These are phyloP conservation scores for Bryoerythrophyllum caledonicum DNA, from an alignment of 225 moss, liverwort and hornwort species.

Conservation along the genomic window DNA sequence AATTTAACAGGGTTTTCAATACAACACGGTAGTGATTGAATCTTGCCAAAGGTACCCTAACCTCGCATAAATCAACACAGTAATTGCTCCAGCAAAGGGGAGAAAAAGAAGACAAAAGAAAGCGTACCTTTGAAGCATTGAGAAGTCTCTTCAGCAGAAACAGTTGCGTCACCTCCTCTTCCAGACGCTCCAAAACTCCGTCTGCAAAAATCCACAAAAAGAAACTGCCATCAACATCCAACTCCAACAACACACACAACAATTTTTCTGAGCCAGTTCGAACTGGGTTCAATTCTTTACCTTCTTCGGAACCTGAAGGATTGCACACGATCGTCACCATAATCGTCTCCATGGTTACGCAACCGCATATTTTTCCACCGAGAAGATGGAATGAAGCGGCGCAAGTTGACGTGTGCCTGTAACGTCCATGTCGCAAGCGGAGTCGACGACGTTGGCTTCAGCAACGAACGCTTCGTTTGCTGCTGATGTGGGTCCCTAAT, in stretches of 20 bases:
- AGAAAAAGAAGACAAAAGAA: neutral
- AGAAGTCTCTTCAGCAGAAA: neutral
- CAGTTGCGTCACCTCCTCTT: conserved; percentile 9
- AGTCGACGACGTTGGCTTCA: neutral
- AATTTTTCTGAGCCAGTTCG: neutral
- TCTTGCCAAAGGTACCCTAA: neutral
- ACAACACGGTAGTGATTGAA: neutral
- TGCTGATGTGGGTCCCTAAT: neutral
- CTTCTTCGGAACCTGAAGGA: conserved; percentile 7
- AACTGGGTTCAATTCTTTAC: neutral
- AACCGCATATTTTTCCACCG: conserved; percentile 11
- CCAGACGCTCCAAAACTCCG: neutral
- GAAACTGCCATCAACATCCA: neutral
- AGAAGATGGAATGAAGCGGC: too few species aligned
- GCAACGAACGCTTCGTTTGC: neutral
- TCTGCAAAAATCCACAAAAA: conserved; percentile 26
- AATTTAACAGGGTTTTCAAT: neutral
- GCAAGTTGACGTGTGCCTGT: neutral
- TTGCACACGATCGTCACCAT: neutral
- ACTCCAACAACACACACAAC: neutral
- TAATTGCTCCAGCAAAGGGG: neutral
- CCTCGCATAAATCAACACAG: neutral
- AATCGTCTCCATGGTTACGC: too few species aligned
- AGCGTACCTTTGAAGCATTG: conserved; percentile 28
- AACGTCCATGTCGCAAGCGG: conserved; percentile 14